Base-by-base conservation (phyloP, 2,329 filamentous ascomycete genomes). In the Cytospora schulzeri region DNA sequence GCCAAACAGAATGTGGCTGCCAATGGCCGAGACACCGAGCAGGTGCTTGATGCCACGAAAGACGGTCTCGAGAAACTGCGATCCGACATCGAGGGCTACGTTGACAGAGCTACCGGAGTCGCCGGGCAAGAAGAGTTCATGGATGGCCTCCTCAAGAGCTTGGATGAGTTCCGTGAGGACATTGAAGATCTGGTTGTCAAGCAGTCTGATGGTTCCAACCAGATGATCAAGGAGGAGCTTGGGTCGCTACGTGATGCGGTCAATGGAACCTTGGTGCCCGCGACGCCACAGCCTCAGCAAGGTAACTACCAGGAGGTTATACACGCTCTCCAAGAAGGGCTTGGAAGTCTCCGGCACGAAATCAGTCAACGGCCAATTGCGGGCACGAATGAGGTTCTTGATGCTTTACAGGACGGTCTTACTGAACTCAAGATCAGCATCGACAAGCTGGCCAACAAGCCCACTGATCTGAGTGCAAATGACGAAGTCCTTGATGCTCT, bases 401-500 rank as follows among this genome's bases (percentile, higher is more conserved):
- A 97, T 73, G 91, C 93, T 1, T 81, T 98, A 61, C 93, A 96
- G 65, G 93, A 97, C 74, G 93, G 93, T 2, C 83, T 98, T 8
- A 88, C 91, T 67, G 88, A 89, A 56, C 81, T 98, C 11, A 88
- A 91, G 29, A 81, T 83, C 31, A 90, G 92, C 67, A 89, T 98
- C 64, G 93, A 97, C 65, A 84, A 82, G 72, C 83, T 95, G 19
- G 82, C 87, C 26, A 88, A 94, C 73, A 95, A 92, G 77, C 91
- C 93, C 6, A 80, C 87, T 0, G 93, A 96, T 70, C 84, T 94
- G 76, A 93, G 90, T 0, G 88, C 92, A 64, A 94, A 91, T 66
- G 91, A 96, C 68, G 93, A 97, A 76, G 93, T 97, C 60, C 82
- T 97, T 1, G 91, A 97, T 66, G 92, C 91, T 0, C 83, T 98